Base-by-base conservation (phyloP, 192 early-diverging fungal genomes). In the Umbelopsis sp. region DNA sequence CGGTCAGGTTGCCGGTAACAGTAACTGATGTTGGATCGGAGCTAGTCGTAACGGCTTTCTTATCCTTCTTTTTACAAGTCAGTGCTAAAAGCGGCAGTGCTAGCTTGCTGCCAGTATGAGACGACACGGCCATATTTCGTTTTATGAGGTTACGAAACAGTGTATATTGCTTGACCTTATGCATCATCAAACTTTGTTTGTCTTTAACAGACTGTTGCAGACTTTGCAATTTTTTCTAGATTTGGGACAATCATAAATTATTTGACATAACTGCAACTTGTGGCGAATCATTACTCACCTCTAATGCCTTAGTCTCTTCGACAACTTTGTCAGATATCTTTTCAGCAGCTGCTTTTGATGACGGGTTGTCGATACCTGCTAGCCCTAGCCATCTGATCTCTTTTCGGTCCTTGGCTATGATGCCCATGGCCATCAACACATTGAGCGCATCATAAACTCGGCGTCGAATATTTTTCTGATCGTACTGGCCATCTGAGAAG, bases 391-490 rank as follows among this genome's bases (percentile, higher is more conserved):
- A 91, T 46, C 77, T 77, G 45, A 91, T 91, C 58, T 84, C 87
- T 72, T 87, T 87, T 53, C 82, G 82, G 64, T 86, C 86, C 80
- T 88, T 91, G 12, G 61, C 75, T 53, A 91, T 91, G 30, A 91
- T 88, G 20, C 71, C 82, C 70, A 91, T 81, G 5, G 87, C 85
- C 80, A 86, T 87, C 48, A 89, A 68, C 13, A 91, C 87, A 64
- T 91, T 91, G 45, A 91, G 73, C n/a, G 89, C 89, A 76, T 91
- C 89, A 66, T 91, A 91, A 0, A 91, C 89, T 22, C 89, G 86
- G 37, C 89, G 79, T 20, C 89, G 84, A 64, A 91, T 88, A 61
- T 89, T 91, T 75, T 91, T 85, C 49, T 83, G 80, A 71, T 87
- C 86, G 66, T 71, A 82, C 16, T 67, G 74, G 50, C 49, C 64